Base-by-base conservation (phyloP, 2,329 filamentous ascomycete genomes). In the Hysterium pulicare region DNA sequence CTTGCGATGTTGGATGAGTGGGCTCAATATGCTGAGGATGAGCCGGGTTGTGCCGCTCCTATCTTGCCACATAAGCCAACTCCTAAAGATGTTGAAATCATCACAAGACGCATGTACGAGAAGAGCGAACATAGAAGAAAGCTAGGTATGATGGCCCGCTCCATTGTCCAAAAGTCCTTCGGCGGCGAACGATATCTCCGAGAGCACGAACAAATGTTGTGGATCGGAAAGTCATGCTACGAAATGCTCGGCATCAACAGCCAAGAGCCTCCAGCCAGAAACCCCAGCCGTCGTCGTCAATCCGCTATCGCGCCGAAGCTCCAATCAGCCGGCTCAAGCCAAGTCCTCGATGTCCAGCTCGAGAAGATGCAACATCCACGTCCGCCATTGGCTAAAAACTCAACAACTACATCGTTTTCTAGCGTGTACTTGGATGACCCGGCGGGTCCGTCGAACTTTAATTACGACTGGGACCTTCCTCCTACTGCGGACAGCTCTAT, bases 1-100 rank as follows among this genome's bases (percentile, higher is more conserved):
- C 70, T 84, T 10, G 78, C 73, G 5, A 74, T 84, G 69, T 64
- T 82, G 1, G 81, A 78, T 3, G 75, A 81, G 54, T 84, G 80
- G 80, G 68, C 73, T 40, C 66, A 76, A 37, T 83, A 79, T 54
- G 76, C 78, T 3, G 74, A 77, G 1, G 79, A 82, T 48, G 53
- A 53, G 3, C 65, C 66, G 3, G 64, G 62, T 10, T 54, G 61
- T 19, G 55, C 68, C 5, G 60, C 57, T 6, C 67, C 71, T 10
- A 52, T 73, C 2, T 64, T 78, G 3, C 71, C 73, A 17, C 71
- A 76, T 32, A 68, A 71, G 5, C 76, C 77, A 0, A 75, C 69
- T 7, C 58, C 62, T 0, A 61, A 71, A 5, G 76, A 82, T 33
- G 77, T 81, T 13, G 67, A 71, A 21, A 67, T 65, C 54, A 77